phyloP scores from a whole-genome alignment of 371 early-diverging fungal genomes.

The Mortierella sp. region DNA sequence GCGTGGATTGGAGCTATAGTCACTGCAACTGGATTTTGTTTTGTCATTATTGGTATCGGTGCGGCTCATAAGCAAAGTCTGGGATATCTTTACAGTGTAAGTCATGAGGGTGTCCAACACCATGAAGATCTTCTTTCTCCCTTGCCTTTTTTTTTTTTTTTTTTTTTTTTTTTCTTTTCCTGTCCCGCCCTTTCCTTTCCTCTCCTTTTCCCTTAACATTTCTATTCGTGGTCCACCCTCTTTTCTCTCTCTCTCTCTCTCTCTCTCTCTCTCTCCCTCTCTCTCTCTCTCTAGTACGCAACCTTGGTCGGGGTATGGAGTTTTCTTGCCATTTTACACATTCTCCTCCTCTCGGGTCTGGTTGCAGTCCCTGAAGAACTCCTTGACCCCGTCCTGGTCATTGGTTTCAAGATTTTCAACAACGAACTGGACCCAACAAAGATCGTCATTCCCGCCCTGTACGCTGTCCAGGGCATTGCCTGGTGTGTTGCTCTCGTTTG shows the following conservation, averaged over 20 bases:
- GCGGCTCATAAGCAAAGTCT: slow-evolving; percentile 38
- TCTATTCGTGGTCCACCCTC: not conserved
- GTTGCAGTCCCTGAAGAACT: slow-evolving; percentile 10
- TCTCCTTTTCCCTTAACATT: not conserved
- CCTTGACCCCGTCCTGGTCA: slow-evolving; percentile 17
- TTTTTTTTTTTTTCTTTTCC: too few relatives aligned
- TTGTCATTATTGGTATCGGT: slow-evolving; percentile 32
- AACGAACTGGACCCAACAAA: slow-evolving; percentile 4
- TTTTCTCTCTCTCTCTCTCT: too few relatives aligned
- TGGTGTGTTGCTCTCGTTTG: slow-evolving; percentile 25
- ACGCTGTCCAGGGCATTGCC: slow-evolving; percentile 15
- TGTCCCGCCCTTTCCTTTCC: not conserved
- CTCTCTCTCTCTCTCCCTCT: not conserved
- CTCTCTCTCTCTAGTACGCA: slow-evolving; percentile 18
- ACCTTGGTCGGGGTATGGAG: slow-evolving; percentile 32
- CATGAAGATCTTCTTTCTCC: too few relatives aligned
- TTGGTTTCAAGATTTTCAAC: slow-evolving; percentile 19
- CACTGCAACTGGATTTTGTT: slow-evolving; percentile 22
- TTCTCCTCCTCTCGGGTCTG: slow-evolving; percentile 20
- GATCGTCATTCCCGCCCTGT: slow-evolving; percentile 17
- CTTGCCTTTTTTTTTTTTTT: too few relatives aligned
- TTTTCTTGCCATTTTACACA: slow-evolving; percentile 23
- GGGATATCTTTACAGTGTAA: slow-evolving; percentile 44
- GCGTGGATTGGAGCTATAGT: slow-evolving; percentile 40
- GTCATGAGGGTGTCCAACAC: not conserved